phyloP scores from a whole-genome alignment of 768 basidiomycete species.

The Kwoniella newhampshirensis region DNA sequence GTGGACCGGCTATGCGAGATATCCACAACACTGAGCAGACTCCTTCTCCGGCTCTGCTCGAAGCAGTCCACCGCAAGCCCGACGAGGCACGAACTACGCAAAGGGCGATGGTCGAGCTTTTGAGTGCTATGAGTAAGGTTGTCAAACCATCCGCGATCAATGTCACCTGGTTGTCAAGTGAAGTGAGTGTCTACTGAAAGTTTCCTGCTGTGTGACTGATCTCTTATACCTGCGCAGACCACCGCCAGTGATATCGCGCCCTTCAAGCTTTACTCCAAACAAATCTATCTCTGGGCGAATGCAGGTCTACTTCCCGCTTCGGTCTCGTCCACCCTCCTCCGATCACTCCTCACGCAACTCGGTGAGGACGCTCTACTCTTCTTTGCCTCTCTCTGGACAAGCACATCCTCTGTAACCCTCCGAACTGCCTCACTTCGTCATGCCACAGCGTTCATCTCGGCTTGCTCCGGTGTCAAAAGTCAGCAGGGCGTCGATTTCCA shows the following conservation, averaged over 20 bases:
- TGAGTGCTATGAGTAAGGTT: conserved; percentile 34
- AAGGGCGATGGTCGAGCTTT: conserved; percentile 28
- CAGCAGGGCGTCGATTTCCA: conserved; percentile 57
- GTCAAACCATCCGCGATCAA: conserved; percentile 13
- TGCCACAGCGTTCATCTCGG: conserved; percentile 74
- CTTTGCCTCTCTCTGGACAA: conserved; percentile 69
- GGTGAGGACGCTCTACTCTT: conserved; percentile 73
- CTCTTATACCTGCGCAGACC: too few relatives aligned
- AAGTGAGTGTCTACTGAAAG: background rate
- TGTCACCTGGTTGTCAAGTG: conserved; percentile 26
- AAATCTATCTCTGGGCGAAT: conserved; percentile 69
- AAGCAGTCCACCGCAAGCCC: conserved; percentile 33
- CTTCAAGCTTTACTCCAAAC: conserved; percentile 65
- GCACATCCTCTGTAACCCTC: conserved; percentile 41
- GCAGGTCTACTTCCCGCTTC: conserved; percentile 58
- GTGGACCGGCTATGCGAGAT: background rate
- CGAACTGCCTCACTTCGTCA: conserved; percentile 68
- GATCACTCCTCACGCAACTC: conserved; percentile 66
- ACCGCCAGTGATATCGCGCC: background rate
- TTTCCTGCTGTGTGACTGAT: too few relatives aligned
- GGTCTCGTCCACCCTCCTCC: conserved; percentile 64
- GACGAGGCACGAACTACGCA: conserved; percentile 26
- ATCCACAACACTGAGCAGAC: conserved; percentile 11
- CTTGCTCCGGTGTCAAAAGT: conserved; percentile 61
- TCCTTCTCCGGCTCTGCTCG: conserved; percentile 11